phyloP scores from a whole-genome alignment of 441 rosid genomes.

The Croton laevigatus region DNA sequence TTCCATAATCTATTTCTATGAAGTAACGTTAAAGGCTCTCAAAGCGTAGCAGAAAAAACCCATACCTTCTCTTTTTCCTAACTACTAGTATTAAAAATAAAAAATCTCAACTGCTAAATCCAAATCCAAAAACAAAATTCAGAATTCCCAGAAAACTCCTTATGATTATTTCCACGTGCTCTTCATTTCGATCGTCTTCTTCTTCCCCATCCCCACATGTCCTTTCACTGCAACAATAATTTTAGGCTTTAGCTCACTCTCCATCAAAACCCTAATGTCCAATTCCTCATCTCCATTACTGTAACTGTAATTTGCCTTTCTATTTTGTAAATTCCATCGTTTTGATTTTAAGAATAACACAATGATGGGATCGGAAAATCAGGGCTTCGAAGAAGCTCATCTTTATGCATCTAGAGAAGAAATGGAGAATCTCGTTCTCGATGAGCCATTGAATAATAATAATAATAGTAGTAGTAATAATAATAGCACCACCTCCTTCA shows the following conservation, averaged over 20 bases:
- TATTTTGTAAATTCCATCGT: background rate
- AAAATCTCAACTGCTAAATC: background rate
- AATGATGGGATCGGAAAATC: slow-evolving; percentile 88
- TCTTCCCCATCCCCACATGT: slow-evolving; percentile 6
- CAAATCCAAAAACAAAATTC: background rate
- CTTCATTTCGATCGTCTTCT: slow-evolving; percentile 11
- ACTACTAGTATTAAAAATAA: too few species aligned
- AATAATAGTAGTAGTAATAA: too few species aligned
- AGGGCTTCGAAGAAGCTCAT: slow-evolving; percentile 45
- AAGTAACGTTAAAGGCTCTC: background rate
- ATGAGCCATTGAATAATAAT: slow-evolving; percentile 32
- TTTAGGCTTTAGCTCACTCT: background rate
- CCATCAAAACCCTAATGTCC: slow-evolving; percentile 4
- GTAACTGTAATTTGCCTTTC: background rate
- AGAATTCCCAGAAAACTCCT: background rate
- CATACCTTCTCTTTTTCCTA: background rate
- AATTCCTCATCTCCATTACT: background rate
- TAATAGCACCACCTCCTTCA: background rate
- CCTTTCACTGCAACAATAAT: slow-evolving; percentile 1
- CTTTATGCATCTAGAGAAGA: slow-evolving; percentile 54
- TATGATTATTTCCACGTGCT: background rate
- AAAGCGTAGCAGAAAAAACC: background rate
- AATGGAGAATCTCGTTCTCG: slow-evolving; percentile 68
- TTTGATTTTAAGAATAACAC: slow-evolving; percentile 11
- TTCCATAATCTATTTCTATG: background rate